Evolutionary conservation across 352 stramenopile species (phyloP).

Genomic region (Phytophthora parvispora): DNA sequence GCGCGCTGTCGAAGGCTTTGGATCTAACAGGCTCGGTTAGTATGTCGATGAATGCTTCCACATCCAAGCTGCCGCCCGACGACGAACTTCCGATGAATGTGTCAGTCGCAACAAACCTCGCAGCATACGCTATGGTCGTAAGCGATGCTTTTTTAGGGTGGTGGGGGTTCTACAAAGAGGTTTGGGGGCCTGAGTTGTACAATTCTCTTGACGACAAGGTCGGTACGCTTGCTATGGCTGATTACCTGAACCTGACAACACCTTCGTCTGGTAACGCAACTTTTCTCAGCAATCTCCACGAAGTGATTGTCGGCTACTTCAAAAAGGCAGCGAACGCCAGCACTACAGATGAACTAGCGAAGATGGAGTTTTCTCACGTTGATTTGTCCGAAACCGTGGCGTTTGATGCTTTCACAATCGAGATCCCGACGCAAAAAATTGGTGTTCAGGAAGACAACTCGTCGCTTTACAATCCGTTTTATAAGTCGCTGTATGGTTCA

Average conservation of each 20-base stretch:
- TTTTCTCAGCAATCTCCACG: background rate
- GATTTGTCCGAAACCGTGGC: background rate
- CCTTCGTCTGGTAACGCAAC: background rate
- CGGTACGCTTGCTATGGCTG: background rate
- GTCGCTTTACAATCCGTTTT: conserved; percentile 6
- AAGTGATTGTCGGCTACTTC: background rate
- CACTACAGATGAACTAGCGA: background rate
- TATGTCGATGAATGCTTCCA: background rate
- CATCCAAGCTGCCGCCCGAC: background rate
- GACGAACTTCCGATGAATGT: background rate
- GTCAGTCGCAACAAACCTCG: background rate
- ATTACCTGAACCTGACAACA: conserved; percentile 4
- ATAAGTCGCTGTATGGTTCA: background rate
- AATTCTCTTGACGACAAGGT: background rate
- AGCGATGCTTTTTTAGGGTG: conserved; percentile 7
- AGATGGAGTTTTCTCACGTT: conserved; percentile 20
- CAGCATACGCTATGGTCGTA: background rate
- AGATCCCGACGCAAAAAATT: conserved; percentile 9
- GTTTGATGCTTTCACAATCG: conserved; percentile 16
- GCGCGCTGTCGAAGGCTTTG: background rate
- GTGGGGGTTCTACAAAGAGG: background rate
- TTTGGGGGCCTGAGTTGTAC: background rate
- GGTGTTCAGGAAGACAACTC: conserved; percentile 3
- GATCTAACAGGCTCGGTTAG: background rate
- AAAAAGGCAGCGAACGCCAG: conserved; percentile 1